Evolutionary conservation across 176 grass and related monocot genomes (phyloP).

Genomic region (Paspalum notatum): DNA sequence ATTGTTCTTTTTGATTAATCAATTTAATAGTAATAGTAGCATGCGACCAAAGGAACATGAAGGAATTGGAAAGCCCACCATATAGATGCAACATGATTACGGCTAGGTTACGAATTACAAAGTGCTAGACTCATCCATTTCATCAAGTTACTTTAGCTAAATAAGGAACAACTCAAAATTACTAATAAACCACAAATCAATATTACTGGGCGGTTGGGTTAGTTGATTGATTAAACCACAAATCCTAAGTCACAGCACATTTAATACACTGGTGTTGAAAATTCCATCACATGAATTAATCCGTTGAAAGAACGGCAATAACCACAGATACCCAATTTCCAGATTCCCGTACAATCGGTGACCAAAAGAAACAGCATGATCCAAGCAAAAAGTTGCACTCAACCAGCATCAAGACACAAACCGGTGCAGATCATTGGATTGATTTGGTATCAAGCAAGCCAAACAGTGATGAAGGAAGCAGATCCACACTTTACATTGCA

Average conservation of each 20-base stretch:
- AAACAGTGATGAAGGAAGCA: not conserved
- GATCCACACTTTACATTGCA: slow-evolving; percentile 40
- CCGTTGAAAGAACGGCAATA: not conserved
- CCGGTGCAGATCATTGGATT: not conserved
- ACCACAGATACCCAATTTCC: not conserved
- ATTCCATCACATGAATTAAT: not conserved
- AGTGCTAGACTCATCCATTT: not conserved
- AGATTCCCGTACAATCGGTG: not conserved
- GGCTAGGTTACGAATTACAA: not conserved
- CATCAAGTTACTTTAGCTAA: not conserved
- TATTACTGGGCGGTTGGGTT: too few relatives aligned
- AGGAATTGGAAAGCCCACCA: not conserved
- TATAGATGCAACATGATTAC: not conserved
- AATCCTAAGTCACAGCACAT: not conserved
- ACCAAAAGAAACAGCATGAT: not conserved
- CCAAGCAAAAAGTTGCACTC: not conserved
- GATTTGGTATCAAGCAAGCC: not conserved
- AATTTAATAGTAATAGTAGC: not conserved
- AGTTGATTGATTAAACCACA: not conserved
- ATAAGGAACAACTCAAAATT: not conserved
- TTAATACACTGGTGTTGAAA: not conserved
- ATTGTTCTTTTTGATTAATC: not conserved
- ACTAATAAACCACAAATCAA: too few relatives aligned
- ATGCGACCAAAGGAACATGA: not conserved
- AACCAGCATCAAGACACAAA: not conserved